phyloP scores from a whole-genome alignment of 495 filamentous ascomycete species.

The Podospora australis region DNA sequence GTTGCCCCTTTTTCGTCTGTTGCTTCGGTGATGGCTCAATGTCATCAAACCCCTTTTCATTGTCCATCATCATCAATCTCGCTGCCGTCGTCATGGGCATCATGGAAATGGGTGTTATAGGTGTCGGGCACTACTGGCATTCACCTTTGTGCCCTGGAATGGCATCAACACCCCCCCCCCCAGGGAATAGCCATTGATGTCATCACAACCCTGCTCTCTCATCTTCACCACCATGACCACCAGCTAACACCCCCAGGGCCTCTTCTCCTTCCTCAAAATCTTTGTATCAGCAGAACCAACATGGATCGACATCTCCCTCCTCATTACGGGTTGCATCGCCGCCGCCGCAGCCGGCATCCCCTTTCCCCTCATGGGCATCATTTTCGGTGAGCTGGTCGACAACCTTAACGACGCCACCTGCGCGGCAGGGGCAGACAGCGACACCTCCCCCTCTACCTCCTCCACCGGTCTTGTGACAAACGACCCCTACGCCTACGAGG shows the following conservation, averaged over 20 bases:
- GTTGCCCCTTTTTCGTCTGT: neutral
- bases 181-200: too few species aligned
- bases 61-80: too few species aligned
- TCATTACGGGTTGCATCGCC: constrained; percentile 46
- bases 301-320: constrained; percentile 39
- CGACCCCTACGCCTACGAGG: constrained; percentile 20
- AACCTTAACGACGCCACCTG: constrained; percentile 58
- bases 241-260: neutral
- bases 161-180: neutral
- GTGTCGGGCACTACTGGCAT: too few species aligned
- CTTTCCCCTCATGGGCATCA: constrained; percentile 60
- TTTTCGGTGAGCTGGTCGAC: constrained; percentile 64
- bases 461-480: constrained; percentile 6
- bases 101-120: too few species aligned
- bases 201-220: neutral
- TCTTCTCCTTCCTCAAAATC: constrained; percentile 12
- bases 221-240: neutral
- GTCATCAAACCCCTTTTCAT: neutral
- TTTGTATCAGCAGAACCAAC: constrained; percentile 30
- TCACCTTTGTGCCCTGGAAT: neutral
- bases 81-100: too few species aligned
- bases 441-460: constrained; percentile 14
- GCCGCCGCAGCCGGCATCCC: constrained; percentile 60
- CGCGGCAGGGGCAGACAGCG: constrained; percentile 13
- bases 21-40: neutral